These are phyloP conservation scores for Groenewaldozyma salmanticensis DNA, from an alignment of 805 yeast genomes.

Conservation along the genomic window DNA sequence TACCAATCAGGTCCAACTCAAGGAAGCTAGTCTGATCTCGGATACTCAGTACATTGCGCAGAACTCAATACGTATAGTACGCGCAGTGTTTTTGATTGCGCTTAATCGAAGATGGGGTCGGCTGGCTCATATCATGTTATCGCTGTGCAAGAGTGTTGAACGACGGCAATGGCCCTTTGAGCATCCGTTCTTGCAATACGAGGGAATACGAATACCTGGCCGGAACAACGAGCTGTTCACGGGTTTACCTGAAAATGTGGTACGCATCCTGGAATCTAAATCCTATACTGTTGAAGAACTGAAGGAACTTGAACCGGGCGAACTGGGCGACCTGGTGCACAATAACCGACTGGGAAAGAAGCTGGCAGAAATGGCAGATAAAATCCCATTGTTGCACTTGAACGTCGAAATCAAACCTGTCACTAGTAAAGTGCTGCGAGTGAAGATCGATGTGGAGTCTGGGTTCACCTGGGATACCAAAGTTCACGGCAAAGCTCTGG, in stretches of 20 bases:
- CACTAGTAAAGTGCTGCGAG: constrained; percentile 74
- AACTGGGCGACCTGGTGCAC: constrained; percentile 84
- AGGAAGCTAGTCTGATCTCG: constrained; percentile 73
- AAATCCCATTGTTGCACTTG: constrained; percentile 68
- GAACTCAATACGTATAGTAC: constrained; percentile 83
- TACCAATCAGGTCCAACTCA: constrained; percentile 31
- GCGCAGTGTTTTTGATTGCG: constrained; percentile 83
- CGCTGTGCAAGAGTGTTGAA: constrained; percentile 81
- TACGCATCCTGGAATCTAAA: constrained; percentile 51
- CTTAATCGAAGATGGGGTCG: constrained; percentile 87
- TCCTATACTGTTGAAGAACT: constrained; percentile 33
- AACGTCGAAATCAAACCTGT: constrained; percentile 84
- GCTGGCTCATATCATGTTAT: constrained; percentile 61
- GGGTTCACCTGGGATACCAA: constrained; percentile 81
- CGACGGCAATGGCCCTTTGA: constrained; percentile 79
- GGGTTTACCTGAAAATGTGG: constrained; percentile 26
- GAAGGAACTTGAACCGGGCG: constrained; percentile 62
- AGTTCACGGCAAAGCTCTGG: constrained; percentile 73
- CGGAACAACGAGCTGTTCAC: constrained; percentile 30
- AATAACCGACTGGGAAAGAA: constrained; percentile 63
- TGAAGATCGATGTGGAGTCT: constrained; percentile 59
- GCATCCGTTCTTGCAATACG: constrained; percentile 86
- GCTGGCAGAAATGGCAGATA: constrained; percentile 48
- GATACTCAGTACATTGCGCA: constrained; percentile 94
- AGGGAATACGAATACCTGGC: no score